Evolutionary conservation across 108 stramenopile species (phyloP).

Genomic region (Skeletonema tropicum): DNA sequence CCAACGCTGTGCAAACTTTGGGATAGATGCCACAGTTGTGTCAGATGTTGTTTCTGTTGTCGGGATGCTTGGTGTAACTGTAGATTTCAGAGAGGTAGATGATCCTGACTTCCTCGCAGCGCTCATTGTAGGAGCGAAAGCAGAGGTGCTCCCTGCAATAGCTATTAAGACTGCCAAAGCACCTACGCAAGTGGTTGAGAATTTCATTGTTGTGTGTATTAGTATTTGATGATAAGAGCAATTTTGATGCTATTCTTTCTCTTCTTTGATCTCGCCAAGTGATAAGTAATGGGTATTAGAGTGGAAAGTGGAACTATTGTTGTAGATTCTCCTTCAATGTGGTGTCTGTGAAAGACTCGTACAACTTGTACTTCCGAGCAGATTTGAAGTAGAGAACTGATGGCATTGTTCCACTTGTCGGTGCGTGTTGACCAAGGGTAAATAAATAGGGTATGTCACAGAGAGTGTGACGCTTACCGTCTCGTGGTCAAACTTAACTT

Average conservation of each 20-base stretch:
- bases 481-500: too few species aligned
- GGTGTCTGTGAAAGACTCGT: too few species aligned
- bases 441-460: too few species aligned
- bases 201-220: background rate
- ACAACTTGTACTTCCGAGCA: too few species aligned
- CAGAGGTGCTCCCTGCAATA: background rate
- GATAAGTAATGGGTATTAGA: too few species aligned
- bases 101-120: background rate
- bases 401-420: background rate
- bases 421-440: too few species aligned
- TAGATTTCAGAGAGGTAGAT: background rate
- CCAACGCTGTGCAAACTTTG: constrained; percentile 59
- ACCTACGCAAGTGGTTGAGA: background rate
- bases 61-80: background rate
- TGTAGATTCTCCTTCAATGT: too few species aligned
- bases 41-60: background rate
- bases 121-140: background rate
- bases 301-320: too few species aligned
- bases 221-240: too few species aligned
- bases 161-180: background rate
- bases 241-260: too few species aligned
- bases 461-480: too few species aligned
- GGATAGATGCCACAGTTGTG: background rate
- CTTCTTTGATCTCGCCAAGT: too few species aligned
- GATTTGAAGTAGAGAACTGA: background rate